Evolutionary conservation across 345 rosid species (phyloP).

Genomic region (Orychophragmus violaceus): DNA sequence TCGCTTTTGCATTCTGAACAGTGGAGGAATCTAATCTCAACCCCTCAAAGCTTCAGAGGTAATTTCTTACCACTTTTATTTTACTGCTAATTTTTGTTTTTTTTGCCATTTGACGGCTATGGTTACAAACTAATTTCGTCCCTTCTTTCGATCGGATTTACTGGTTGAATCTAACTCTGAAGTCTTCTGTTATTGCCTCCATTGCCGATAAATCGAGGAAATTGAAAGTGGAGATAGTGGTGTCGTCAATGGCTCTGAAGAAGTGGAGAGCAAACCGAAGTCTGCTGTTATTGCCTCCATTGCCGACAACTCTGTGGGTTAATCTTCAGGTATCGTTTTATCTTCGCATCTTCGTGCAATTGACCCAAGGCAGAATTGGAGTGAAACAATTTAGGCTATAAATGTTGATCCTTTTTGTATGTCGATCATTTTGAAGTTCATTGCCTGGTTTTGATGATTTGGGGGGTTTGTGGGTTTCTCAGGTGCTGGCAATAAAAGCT

Average conservation of each 20-base stretch:
- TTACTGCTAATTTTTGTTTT: no score
- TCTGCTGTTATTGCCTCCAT: slow-evolving; percentile 26
- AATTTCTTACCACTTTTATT: no score
- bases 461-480: slow-evolving; percentile 1
- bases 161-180: no score
- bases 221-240: slow-evolving; percentile 31
- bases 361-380: background rate
- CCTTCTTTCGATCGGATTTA: no score
- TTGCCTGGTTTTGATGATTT: background rate
- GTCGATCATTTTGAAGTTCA: background rate
- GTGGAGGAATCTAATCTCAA: no score
- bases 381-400: background rate
- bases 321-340: slow-evolving; percentile 35
- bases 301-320: slow-evolving; percentile 31
- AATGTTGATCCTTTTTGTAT: background rate
- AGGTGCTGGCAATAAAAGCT: slow-evolving; percentile 36
- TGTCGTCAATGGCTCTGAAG: no score
- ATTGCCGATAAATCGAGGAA: slow-evolving; percentile 37
- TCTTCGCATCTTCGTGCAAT: background rate
- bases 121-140: no score
- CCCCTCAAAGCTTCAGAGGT: no score
- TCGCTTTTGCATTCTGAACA: no score
- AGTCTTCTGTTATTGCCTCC: no score
- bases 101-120: no score
- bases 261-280: slow-evolving; percentile 24